Base-by-base conservation (phyloP, 768 basidiomycete species). In the Xerocomus brunneocitrinus region DNA sequence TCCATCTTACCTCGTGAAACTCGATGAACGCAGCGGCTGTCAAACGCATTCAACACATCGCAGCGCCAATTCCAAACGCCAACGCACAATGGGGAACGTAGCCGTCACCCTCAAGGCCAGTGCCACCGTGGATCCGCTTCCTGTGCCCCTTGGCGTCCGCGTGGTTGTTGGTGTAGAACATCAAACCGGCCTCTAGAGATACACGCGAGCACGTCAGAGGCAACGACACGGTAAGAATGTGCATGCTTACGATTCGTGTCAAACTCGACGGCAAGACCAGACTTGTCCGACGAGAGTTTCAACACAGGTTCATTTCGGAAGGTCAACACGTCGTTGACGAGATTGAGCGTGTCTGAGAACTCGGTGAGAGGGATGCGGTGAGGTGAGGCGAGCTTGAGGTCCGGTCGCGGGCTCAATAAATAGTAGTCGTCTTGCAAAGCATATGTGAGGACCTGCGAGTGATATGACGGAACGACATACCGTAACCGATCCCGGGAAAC, bases 91-190 rank as follows among this genome's bases (percentile, higher is more conserved):
- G 77, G 14, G 79, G 73, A 32, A 73, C 70, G 62, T 89, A 89
- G 6, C 83, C 80, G 52, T 84, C 80, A 1, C 80, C 80, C 45
- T 64, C 68, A 19, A 71, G 68, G 24, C 86, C 86, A n/a, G 79
- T 81, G 3, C 87, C 87, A 16, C 87, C 87, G 60, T 91, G 88
- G 34, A 87, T 84, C 66, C 78, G 80, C 75, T 89, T 89, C 42
- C 84, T 76, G 31, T 81, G 79, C 14, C 73, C 76, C 16, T 69
- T 64, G 16, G 73, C 66, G 45, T 76, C 68, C 13, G 82, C 71
- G 50, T 79, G 69, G 46, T 78, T 80, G 62, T 84, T 82, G 3
- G 85, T 78, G 64, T 89, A 89, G 60, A 88, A 83, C 79, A 89
- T 88, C 35, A 87, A 76, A 12, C 87, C 87, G 8, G 77, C 79